Conservation (phyloP, 257 asterid species). For the Przewalskia tangutica region DNA sequence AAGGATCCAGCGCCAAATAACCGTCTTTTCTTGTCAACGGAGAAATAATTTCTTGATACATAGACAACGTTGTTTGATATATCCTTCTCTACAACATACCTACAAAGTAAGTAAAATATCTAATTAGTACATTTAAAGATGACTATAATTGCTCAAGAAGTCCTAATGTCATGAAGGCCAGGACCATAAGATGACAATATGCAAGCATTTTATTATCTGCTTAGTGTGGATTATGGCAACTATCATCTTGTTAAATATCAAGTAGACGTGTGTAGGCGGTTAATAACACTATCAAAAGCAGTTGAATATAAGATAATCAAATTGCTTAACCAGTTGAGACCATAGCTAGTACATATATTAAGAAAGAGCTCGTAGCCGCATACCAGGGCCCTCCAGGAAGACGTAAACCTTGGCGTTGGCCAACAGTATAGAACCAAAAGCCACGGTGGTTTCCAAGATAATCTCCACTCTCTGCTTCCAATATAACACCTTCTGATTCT, state of each 20-base stretch:
- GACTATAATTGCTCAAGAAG: background rate
- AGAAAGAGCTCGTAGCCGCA: conserved; percentile 4
- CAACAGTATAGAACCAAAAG: conserved; percentile 93
- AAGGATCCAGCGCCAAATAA: conserved; percentile 78
- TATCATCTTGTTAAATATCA: background rate
- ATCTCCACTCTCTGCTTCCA: conserved; percentile 97
- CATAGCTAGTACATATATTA: background rate
- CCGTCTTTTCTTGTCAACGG: conserved; percentile 79
- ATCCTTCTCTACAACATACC: conserved; percentile 98
- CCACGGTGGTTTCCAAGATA: conserved; percentile 87
- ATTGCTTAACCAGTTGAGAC: background rate
- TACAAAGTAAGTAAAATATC: conserved; percentile 7
- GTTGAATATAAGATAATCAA: background rate
- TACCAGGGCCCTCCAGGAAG: conserved; percentile 99
- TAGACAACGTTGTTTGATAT: conserved; percentile 65
- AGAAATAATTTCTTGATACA: conserved; percentile 83
- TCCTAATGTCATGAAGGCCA: background rate
- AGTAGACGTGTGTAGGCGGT: background rate
- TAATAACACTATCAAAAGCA: background rate
- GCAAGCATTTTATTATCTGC: background rate
- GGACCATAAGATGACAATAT: background rate
- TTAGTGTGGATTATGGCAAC: background rate
- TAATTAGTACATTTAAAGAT: background rate
- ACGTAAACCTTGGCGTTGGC: conserved; percentile 96
- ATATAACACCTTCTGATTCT: conserved; percentile 80